Base-by-base conservation (phyloP, 306 rosid species). In the Vigna reflexopilosa region DNA sequence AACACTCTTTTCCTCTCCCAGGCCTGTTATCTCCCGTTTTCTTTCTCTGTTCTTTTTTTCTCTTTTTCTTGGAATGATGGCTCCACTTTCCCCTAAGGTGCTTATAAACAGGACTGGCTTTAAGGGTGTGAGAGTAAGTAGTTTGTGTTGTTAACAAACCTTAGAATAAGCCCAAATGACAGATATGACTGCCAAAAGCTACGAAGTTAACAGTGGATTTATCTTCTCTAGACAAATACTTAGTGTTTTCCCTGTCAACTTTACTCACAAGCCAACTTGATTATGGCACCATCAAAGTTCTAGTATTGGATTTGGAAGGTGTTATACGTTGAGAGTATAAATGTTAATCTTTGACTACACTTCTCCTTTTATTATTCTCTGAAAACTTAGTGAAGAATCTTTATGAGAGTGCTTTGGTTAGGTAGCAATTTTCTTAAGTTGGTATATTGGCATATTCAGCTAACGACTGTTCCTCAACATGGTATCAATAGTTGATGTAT, bases 361-460 rank as follows among this genome's bases (percentile, higher is more conserved):
- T 66, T 67, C 28, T 73, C 40, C 49, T 76, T 77, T 49, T 65
- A 66, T 75, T 72, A 70, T 69, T 78, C 11, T 36, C 2, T 40
- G 80, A 40, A 80, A 77, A 73, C 85, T 64, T 81, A 69, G 81
- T 38, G 56, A 80, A 76, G 77, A 67, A 83, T 80, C 83, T 74
- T 85, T 49, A 74, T 81, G 88, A 82, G 51, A 73, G 71, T 83
- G 52, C 70, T 58, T 65, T 77, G 87, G 95, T 90, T 80, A 81
- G 88, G 83, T 86, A 75, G 83, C 91, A 81, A 85, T 84, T 90
- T 85, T 90, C 87, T 90, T 62, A 83, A 83, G 94, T 86, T 86
- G 95, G 89, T 92, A 48, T 86, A 73, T 72, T 67, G 93, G 90
- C 93, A 84, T 86, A 83, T 81, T 87, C 83, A 82, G 58, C 87